Evolutionary conservation across 2,329 filamentous ascomycete species (phyloP).

Genomic region (Trichoderma aggressivum): DNA sequence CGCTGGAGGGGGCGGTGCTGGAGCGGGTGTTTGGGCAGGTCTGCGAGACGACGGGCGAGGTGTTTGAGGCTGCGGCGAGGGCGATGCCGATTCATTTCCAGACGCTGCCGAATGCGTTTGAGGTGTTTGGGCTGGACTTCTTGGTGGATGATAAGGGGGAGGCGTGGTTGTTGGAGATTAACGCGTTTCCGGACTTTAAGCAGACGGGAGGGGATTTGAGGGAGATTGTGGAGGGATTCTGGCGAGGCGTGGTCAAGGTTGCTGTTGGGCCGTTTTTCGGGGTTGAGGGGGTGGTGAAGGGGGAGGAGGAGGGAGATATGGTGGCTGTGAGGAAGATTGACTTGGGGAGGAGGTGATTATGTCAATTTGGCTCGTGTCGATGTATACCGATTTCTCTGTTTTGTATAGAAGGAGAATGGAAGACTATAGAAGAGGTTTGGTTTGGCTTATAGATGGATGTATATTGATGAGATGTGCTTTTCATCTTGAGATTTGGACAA

Average conservation of each 20-base stretch:
- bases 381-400: background rate
- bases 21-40: conserved; percentile 69
- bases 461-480: background rate
- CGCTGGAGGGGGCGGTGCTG: conserved; percentile 51
- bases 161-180: conserved; percentile 83
- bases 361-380: background rate
- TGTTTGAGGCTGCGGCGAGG: conserved; percentile 82
- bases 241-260: conserved; percentile 67
- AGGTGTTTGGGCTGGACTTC: conserved; percentile 90
- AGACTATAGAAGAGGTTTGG: background rate
- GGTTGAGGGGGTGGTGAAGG: conserved; percentile 24
- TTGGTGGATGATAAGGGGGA: conserved; percentile 64
- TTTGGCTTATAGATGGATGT: background rate
- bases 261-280: conserved; percentile 68
- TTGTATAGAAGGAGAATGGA: background rate
- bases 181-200: conserved; percentile 93
- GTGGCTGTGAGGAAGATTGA: conserved; percentile 52
- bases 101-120: conserved; percentile 81
- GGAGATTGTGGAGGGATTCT: conserved; percentile 70
- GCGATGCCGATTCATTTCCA: conserved; percentile 91
- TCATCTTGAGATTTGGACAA: background rate
- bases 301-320: conserved; percentile 40
- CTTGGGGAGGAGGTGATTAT: conserved; percentile 45
- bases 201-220: conserved; percentile 84
- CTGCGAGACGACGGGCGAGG: conserved; percentile 65